These are phyloP conservation scores for Macrophomina phaseolina DNA, from an alignment of 2,329 filamentous ascomycete genomes.

Conservation along the genomic window DNA sequence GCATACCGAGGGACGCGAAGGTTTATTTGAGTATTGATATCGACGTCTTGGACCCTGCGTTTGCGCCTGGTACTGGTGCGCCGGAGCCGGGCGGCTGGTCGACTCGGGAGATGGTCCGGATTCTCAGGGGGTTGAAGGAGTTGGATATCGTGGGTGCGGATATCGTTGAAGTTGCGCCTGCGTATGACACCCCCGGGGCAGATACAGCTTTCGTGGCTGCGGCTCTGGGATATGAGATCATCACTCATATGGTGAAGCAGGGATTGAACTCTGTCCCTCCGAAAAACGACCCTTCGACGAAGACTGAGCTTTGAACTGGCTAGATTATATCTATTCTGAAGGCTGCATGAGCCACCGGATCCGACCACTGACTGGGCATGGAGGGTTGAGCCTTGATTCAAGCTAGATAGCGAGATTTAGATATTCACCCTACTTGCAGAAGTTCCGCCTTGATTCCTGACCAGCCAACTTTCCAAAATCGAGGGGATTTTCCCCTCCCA, in stretches of 20 bases:
- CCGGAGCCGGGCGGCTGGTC: slow-evolving; percentile 67
- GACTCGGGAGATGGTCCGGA: slow-evolving; percentile 63
- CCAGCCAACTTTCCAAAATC: too few species aligned
- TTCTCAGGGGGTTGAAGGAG: slow-evolving; percentile 63
- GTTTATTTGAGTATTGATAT: slow-evolving; percentile 65
- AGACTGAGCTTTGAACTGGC: too few species aligned
- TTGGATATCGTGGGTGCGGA: slow-evolving; percentile 65
- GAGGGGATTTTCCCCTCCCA: too few species aligned
- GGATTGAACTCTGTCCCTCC: too few species aligned
- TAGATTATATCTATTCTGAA: too few species aligned
- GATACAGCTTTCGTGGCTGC: slow-evolving; percentile 62
- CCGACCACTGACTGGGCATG: too few species aligned
- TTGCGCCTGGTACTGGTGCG: slow-evolving; percentile 64
- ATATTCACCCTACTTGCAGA: too few species aligned
- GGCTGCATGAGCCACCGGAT: too few species aligned
- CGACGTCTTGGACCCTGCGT: slow-evolving; percentile 62
- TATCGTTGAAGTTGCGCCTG: slow-evolving; percentile 66
- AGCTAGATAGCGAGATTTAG: too few species aligned
- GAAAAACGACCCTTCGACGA: too few species aligned
- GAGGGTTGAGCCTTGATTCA: too few species aligned
- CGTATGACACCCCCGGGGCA: slow-evolving; percentile 67
- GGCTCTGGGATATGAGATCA: slow-evolving; percentile 76
- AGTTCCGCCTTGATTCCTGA: too few species aligned
- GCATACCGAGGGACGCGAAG: slow-evolving; percentile 48
- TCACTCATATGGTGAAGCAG: slow-evolving; percentile 78